A percentile compares a stretch with the other conserved stretches of the same genome.
phyloP scores from a whole-genome alignment of 768 basidiomycete species.

The Suillus clintonianus region DNA sequence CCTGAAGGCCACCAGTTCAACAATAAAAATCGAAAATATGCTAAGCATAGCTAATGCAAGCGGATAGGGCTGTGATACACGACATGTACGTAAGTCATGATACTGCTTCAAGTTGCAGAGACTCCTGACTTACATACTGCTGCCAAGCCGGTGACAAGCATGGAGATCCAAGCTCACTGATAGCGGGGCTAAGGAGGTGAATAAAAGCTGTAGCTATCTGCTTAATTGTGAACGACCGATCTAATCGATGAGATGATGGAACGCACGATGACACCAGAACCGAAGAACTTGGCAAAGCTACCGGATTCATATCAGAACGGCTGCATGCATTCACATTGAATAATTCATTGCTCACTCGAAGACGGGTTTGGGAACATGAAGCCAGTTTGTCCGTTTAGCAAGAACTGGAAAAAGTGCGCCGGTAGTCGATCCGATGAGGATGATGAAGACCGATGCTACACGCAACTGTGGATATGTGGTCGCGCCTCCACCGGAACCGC shows the following conservation, averaged over 20 bases:
- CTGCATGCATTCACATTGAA: too few relatives aligned
- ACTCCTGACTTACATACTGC: constrained; percentile 58
- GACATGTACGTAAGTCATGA: background rate
- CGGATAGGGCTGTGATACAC: constrained; percentile 65
- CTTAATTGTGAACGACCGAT: constrained; percentile 4
- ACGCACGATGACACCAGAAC: constrained; percentile 84
- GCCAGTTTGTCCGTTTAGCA: constrained; percentile 48
- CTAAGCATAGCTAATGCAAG: constrained; percentile 80
- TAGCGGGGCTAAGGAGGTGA: constrained; percentile 75
- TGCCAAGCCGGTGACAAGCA: constrained; percentile 76
- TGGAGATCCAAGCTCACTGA: constrained; percentile 65
- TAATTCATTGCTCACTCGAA: constrained; percentile 61
- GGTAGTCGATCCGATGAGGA: constrained; percentile 56
- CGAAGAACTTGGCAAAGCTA: constrained; percentile 89
- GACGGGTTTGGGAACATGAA: constrained; percentile 39
- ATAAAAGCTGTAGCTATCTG: constrained; percentile 91
- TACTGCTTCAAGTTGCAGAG: background rate
- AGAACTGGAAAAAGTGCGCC: constrained; percentile 78
- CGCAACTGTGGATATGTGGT: constrained; percentile 54
- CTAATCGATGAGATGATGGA: background rate
- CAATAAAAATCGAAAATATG: constrained; percentile 81
- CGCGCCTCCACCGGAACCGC: constrained; percentile 55
- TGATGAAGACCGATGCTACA: constrained; percentile 74
- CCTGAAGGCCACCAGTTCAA: constrained; percentile 86
- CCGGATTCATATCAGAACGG: constrained; percentile 12